phyloP scores from a whole-genome alignment of 2,329 filamentous ascomycete species.

The Aspergillus spinulosporus region DNA sequence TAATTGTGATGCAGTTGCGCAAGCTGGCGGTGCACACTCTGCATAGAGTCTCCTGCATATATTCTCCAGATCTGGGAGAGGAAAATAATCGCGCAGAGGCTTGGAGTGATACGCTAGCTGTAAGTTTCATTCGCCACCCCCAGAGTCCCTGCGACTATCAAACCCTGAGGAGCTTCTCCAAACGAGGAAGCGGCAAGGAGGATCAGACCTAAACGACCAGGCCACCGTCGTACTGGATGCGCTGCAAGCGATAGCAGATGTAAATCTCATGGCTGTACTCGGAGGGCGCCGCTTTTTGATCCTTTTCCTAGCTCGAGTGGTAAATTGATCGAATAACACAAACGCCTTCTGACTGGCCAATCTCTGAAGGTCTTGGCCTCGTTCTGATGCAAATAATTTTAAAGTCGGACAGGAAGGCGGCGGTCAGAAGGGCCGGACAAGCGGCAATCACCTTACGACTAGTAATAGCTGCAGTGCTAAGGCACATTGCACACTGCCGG shows the following conservation, averaged over 20 bases:
- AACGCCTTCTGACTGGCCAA: background rate
- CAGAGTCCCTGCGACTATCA: background rate
- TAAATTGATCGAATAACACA: constrained; percentile 8
- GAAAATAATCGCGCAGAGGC: background rate
- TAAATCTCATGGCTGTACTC: background rate
- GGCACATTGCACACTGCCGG: constrained; percentile 11
- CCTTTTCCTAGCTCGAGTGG: background rate
- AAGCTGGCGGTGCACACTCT: background rate
- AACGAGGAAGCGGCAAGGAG: background rate
- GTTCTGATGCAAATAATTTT: constrained; percentile 12
- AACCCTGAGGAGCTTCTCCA: background rate
- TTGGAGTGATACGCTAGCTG: background rate
- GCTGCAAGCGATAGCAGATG: background rate
- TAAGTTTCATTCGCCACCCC: constrained; percentile 6
- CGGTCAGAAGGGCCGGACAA: constrained; percentile 17
- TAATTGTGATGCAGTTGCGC: constrained; percentile 8
- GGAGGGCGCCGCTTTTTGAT: background rate
- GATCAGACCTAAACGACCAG: background rate
- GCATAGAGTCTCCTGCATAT: background rate
- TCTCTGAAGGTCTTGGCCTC: constrained; percentile 1
- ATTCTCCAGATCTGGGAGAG: constrained; percentile 4
- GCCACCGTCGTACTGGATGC: background rate
- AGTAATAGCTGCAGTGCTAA: background rate
- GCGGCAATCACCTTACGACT: constrained; percentile 1
- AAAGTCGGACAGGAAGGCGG: constrained; percentile 6